Conservation (phyloP, 495 filamentous ascomycete genomes). For the Penicillium ucsense region DNA sequence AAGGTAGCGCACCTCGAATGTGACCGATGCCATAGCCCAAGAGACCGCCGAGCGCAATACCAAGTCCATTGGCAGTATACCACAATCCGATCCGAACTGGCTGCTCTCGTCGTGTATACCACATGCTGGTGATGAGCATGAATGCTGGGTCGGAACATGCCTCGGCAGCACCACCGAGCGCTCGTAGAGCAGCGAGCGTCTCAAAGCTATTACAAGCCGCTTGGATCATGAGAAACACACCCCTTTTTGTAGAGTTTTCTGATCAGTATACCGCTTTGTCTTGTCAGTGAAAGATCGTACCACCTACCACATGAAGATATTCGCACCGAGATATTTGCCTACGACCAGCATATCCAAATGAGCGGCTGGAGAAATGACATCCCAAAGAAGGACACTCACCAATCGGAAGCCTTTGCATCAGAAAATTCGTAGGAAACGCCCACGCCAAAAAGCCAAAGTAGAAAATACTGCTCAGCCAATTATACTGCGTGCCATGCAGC, state of each 20-base stretch:
- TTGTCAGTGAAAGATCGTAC: background rate
- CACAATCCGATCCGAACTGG: slow-evolving; percentile 49
- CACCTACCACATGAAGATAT: slow-evolving; percentile 49
- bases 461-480: slow-evolving; percentile 40
- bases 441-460: slow-evolving; percentile 42
- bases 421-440: slow-evolving; percentile 43
- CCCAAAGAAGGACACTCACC: slow-evolving; percentile 14
- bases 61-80: slow-evolving; percentile 51
- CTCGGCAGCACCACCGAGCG: slow-evolving; percentile 44
- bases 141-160: slow-evolving; percentile 36
- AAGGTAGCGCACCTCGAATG: slow-evolving; percentile 41
- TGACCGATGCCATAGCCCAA: slow-evolving; percentile 51
- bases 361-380: too few relatives aligned
- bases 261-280: background rate
- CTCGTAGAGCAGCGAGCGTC: slow-evolving; percentile 43
- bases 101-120: slow-evolving; percentile 47
- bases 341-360: background rate
- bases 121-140: slow-evolving; percentile 35
- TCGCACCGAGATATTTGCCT: slow-evolving; percentile 47
- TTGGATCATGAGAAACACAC: slow-evolving; percentile 46
- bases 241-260: slow-evolving; percentile 18
- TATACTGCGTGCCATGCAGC: slow-evolving; percentile 40
- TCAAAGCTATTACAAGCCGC: slow-evolving; percentile 45
- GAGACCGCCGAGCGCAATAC: slow-evolving; percentile 49
- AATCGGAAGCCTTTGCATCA: slow-evolving; percentile 49